Evolutionary conservation across 352 stramenopile genomes (phyloP), one percentile per base, ranked within the genome.

Genomic region (Pythium pyrilobum): DNA sequence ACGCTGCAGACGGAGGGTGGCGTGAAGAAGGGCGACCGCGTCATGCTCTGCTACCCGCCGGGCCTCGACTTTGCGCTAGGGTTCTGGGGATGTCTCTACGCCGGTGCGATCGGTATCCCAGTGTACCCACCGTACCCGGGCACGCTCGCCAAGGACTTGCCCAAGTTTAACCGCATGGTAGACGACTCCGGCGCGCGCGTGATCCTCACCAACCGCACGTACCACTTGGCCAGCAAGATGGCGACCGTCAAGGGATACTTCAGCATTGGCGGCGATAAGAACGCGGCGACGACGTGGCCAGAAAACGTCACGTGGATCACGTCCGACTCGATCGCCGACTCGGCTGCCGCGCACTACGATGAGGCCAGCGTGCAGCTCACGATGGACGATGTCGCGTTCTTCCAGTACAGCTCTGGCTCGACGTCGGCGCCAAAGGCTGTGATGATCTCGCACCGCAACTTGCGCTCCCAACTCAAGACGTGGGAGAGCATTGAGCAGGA

Each of bases 361-460:
- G 72, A 82, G 21, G 52, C 66, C 41, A 62, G 59, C 25, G 48
- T 82, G 25, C 59, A 64, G 18, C 46, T 85, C 12, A 76, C 61
- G 0, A 45, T 74, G n/a, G 43, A 74, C 3, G 82, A 92, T 37
- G 47, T 89, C 44, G 82, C 80, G 39, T 93, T 93, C 56, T 91
- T 93, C 56, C 82, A 93, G 62, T 93, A 93, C 64, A 89, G 74
- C 33, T 89, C 76, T 0, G 82, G 82, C 13, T 91, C 80, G 27
- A 93, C 82, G 29, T 88, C 82, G 36, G 74, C 73, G 10, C 82
- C 82, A 5, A 93, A 93, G 62, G 80, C 78, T 27, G 78, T 93
- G 8, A 91, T 93, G 80, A 84, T 93, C 52, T 87, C 78, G 38
- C 82, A 93, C 47, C 72, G 77, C 16, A 93, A 93, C 56, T 36